phyloP scores from a whole-genome alignment of 495 filamentous ascomycete genomes.

The Chaetomium fimeti region DNA sequence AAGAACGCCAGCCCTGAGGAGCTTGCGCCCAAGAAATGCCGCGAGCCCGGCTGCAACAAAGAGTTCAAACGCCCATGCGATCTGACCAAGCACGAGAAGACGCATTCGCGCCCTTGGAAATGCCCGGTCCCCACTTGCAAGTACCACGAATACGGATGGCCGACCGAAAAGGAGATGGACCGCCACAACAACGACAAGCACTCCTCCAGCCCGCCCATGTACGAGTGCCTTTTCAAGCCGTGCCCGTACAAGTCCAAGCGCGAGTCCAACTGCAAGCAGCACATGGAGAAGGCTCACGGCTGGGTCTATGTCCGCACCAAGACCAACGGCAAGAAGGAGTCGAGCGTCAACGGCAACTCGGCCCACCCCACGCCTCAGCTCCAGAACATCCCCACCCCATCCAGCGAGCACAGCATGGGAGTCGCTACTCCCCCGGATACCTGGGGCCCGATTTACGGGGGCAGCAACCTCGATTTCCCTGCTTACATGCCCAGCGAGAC shows the following conservation, averaged over 20 bases:
- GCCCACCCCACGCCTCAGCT: constrained; percentile 55
- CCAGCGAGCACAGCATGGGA: constrained; percentile 42
- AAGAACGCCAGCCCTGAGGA: constrained; percentile 72
- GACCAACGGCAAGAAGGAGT: constrained; percentile 65
- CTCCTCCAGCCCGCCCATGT: constrained; percentile 70
- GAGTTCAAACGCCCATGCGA: constrained; percentile 92
- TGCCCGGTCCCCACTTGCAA: constrained; percentile 78
- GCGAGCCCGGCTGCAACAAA: constrained; percentile 70
- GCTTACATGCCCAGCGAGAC: constrained; percentile 40
- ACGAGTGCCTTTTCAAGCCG: constrained; percentile 74
- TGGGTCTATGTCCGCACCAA: constrained; percentile 90
- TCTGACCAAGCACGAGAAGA: constrained; percentile 95
- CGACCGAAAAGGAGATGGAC: constrained; percentile 95
- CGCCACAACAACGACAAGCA: constrained; percentile 96
- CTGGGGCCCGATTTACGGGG: constrained; percentile 32
- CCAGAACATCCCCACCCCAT: constrained; percentile 54
- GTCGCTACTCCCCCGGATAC: constrained; percentile 48
- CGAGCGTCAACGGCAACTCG: constrained; percentile 36
- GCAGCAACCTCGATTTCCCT: constrained; percentile 43
- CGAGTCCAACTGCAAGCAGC: constrained; percentile 97
- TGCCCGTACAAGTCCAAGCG: constrained; percentile 95
- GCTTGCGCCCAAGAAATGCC: constrained; percentile 68
- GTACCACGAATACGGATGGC: constrained; percentile 84
- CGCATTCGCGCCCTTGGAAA: constrained; percentile 93
- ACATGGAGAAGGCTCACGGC: constrained; percentile 97